Conservation (phyloP, 306 rosid species). For the Vigna angularis region DNA sequence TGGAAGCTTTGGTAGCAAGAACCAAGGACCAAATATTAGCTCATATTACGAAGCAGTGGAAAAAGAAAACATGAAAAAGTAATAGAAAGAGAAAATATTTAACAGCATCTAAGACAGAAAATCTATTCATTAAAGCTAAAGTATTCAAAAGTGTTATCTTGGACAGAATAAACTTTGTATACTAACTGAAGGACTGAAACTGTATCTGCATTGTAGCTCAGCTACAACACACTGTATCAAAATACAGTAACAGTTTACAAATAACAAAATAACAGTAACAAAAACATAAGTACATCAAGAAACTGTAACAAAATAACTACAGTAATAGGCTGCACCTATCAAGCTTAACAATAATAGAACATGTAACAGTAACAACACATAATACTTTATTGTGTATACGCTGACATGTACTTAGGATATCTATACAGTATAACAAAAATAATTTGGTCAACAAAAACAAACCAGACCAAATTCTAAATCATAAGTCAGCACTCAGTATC, state of each 20-base stretch:
- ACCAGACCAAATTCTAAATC: conserved; percentile 2
- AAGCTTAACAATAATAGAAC: neutral
- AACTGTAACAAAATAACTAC: conserved; percentile 4
- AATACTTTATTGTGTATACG: neutral
- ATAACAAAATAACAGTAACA: neutral
- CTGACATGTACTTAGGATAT: neutral
- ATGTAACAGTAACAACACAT: conserved; percentile 5
- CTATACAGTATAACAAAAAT: neutral
- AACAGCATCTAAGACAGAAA: neutral
- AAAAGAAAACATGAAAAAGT: neutral
- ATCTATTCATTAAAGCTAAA: neutral
- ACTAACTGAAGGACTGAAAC: neutral
- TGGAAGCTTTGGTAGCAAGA: neutral
- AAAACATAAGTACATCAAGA: neutral
- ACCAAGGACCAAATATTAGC: neutral
- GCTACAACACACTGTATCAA: conserved; percentile 5
- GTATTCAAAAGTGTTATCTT: neutral
- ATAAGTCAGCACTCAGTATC: neutral
- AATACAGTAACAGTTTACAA: neutral
- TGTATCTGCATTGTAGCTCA: neutral
- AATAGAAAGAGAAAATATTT: neutral
- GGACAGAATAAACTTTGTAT: neutral
- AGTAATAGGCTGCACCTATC: neutral
- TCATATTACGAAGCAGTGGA: neutral
- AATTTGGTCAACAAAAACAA: neutral